Percentiles rank a stretch among this genome's conserved stretches.
phyloP scores from a whole-genome alignment of 2,329 filamentous ascomycete species.

The Xylariaceae sp. region DNA sequence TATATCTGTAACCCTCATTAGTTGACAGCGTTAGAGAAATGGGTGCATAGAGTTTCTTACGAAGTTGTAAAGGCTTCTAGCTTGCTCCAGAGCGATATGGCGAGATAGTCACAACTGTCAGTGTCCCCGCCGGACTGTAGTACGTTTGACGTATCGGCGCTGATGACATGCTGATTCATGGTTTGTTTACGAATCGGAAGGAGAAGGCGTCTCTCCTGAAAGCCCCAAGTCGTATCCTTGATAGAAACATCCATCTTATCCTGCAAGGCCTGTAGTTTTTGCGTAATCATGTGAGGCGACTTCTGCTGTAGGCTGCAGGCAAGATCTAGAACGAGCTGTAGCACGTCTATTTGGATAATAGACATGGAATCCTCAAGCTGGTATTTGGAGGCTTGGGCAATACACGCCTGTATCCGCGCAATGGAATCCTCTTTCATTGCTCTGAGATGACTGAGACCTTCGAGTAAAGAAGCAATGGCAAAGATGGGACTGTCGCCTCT shows the following conservation, averaged over 20 bases:
- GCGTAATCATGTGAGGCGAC: conserved; percentile 48
- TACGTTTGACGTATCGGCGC: conserved; percentile 52
- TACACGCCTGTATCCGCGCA: conserved; percentile 65
- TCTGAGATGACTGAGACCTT: conserved; percentile 64
- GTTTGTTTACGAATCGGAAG: conserved; percentile 52
- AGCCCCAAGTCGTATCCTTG: conserved; percentile 41
- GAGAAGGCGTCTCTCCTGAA: conserved; percentile 44
- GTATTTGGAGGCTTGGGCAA: conserved; percentile 67
- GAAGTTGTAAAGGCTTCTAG: conserved; percentile 52
- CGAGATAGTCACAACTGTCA: conserved; percentile 48
- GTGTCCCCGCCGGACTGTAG: conserved; percentile 44
- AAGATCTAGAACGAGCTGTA: conserved; percentile 65
- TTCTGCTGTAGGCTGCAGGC: conserved; percentile 63
- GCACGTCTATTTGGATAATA: conserved; percentile 60
- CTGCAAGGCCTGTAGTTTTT: conserved; percentile 60
- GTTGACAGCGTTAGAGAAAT: conserved; percentile 1
- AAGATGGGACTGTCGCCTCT: conserved; percentile 59
- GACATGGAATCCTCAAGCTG: conserved; percentile 61
- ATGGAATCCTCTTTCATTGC: conserved; percentile 58
- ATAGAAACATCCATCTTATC: conserved; percentile 54
- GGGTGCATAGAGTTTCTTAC: conserved; percentile 35
- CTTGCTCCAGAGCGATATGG: conserved; percentile 57
- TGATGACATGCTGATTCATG: conserved; percentile 47
- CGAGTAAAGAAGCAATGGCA: conserved; percentile 60
- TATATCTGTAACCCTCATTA: conserved; percentile 39